Evolutionary conservation across 2,329 filamentous ascomycete genomes (phyloP).

Genomic region (Penicillium concentricum): DNA sequence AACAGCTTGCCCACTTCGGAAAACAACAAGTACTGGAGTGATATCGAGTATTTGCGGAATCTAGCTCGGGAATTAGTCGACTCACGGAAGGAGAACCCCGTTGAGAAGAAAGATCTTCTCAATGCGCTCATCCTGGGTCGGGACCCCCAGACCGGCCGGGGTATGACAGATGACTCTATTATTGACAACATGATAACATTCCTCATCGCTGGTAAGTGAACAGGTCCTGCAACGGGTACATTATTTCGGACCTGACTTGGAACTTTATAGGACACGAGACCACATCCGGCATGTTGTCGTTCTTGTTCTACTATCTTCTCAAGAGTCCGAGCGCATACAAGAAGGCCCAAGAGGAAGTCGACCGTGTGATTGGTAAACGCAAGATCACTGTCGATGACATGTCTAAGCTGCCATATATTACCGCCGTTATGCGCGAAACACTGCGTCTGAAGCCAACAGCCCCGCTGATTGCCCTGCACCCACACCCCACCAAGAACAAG

Average conservation of each 20-base stretch:
- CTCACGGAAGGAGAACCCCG: slow-evolving; percentile 55
- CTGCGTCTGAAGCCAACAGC: slow-evolving; percentile 61
- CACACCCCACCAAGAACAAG: slow-evolving; percentile 44
- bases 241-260: neutral
- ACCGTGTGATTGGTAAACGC: slow-evolving; percentile 60
- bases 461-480: slow-evolving; percentile 51
- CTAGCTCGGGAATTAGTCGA: slow-evolving; percentile 62
- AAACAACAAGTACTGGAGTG: slow-evolving; percentile 32
- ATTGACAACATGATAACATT: slow-evolving; percentile 72
- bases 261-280: slow-evolving; percentile 62
- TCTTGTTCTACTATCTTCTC: slow-evolving; percentile 63
- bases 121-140: slow-evolving; percentile 67
- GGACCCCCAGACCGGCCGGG: slow-evolving; percentile 66
- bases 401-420: slow-evolving; percentile 63
- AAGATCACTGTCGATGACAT: slow-evolving; percentile 62
- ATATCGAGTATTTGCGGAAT: slow-evolving; percentile 49
- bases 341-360: slow-evolving; percentile 67
- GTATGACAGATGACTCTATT: slow-evolving; percentile 63
- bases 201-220: slow-evolving; percentile 56
- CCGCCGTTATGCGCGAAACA: slow-evolving; percentile 64
- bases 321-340: slow-evolving; percentile 61
- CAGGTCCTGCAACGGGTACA: neutral
- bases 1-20: slow-evolving; percentile 45
- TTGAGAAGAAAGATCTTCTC: slow-evolving; percentile 64
- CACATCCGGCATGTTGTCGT: slow-evolving; percentile 66